Evolutionary conservation across 106 monocot species (phyloP), one percentile per base, ranked within the genome.

Genomic region (Gastrodia elata): DNA sequence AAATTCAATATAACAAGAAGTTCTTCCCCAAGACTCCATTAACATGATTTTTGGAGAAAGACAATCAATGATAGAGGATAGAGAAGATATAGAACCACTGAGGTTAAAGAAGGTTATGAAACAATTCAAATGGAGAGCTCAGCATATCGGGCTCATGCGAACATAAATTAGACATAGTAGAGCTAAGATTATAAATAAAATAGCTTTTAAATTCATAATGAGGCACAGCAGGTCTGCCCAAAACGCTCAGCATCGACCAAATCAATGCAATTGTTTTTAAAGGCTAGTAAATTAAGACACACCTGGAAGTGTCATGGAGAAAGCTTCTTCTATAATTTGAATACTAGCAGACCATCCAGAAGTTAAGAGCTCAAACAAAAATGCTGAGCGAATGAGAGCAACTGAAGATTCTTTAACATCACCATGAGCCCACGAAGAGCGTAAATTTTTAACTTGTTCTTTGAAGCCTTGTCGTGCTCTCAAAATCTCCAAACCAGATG

Each of bases 261-360:
- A 61, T 32, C 5, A 32, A 61, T 13, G 32, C 7, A 1, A 8
- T 32, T 61, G 10, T 37, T 0, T 38, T 35, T 36, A 37, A 67
- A 6, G 67, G 11, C 67, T 37, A n/a, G 18, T 65, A 65, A 65
- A 59, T 28, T 28, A 67, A 26, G 3, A 55, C 35, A 33, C 8
- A 96, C 95, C 95, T 87, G 91, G 89, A 86, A 92, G 92, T 64
- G 77, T 68, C 81, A 85, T 84, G 2, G 82, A 86, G 67, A 92
- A 83, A 40, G 90, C 80, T 65, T 90, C 84, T 56, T 97, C 90
- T 36, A 92, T 76, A 61, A 92, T 83, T 84, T 90, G 74, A 77
- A 84, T 55, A 73, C 89, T 83, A 75, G 86, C 38, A 77, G 59
- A 68, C 56, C 67, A 82, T 56, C 90, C 86, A 76, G 65, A 40